Evolutionary conservation across 2,329 filamentous ascomycete genomes (phyloP).

Genomic region (Nemania serpens): DNA sequence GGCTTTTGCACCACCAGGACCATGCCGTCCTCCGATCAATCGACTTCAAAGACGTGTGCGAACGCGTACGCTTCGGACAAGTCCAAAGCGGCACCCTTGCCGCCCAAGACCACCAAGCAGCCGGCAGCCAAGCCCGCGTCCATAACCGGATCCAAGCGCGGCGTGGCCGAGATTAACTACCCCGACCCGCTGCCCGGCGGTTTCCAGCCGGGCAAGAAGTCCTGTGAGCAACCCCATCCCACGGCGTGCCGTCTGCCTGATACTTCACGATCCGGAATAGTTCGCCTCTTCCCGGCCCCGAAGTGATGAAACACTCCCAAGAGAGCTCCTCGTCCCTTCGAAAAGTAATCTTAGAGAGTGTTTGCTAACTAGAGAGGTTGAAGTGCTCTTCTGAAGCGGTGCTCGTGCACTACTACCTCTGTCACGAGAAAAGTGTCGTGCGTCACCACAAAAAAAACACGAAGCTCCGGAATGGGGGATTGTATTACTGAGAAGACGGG

Average conservation of each 20-base stretch:
- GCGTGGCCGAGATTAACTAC: slow-evolving; percentile 33
- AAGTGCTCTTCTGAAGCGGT: slow-evolving; percentile 18
- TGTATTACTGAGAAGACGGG: no score
- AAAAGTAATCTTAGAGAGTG: background rate
- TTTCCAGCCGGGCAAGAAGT: slow-evolving; percentile 39
- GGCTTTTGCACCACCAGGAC: background rate
- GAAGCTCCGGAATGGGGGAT: no score
- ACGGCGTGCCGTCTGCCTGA: no score
- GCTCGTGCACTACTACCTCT: no score
- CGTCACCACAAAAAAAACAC: no score
- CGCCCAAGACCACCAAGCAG: slow-evolving; percentile 11
- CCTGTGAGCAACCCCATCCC: slow-evolving; percentile 10
- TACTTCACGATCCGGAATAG: no score
- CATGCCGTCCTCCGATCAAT: slow-evolving; percentile 11
- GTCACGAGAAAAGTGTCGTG: no score
- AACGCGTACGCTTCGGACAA: slow-evolving; percentile 9
- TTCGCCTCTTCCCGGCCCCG: no score
- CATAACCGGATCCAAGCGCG: slow-evolving; percentile 23
- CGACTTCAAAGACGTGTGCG: background rate
- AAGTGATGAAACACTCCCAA: no score
- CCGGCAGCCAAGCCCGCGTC: background rate
- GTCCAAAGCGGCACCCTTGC: slow-evolving; percentile 3
- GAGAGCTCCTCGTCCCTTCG: no score
- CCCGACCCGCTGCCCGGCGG: slow-evolving; percentile 36
- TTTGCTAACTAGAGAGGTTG: slow-evolving; percentile 8